These are phyloP conservation scores for Chlorella sp. DNA, from an alignment of 139 green algal species.

Conservation along the genomic window DNA sequence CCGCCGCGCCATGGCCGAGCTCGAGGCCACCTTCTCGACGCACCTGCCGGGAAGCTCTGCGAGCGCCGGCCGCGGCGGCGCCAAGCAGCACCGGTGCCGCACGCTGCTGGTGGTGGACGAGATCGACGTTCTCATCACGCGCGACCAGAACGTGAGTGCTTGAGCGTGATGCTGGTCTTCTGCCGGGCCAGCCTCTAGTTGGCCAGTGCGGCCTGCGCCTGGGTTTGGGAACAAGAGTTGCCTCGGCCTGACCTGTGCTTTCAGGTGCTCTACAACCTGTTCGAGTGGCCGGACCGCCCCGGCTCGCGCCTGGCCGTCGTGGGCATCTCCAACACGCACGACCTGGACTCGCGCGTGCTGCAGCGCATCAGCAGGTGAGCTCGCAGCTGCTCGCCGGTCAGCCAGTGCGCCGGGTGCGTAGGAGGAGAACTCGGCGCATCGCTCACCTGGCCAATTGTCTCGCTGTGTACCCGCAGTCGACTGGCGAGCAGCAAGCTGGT, in stretches of 20 bases:
- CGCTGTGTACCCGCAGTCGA: constrained; percentile 22
- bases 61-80: no score
- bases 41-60: no score
- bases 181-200: no score
- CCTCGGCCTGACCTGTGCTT: not conserved
- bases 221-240: no score
- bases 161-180: no score
- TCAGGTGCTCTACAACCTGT: constrained; percentile 97
- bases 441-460: no score
- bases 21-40: constrained; percentile 64
- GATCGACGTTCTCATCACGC: constrained; percentile 92
- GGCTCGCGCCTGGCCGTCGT: constrained; percentile 74
- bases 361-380: constrained; percentile 68
- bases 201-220: no score
- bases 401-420: no score
- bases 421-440: no score
- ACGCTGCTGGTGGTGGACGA: constrained; percentile 89
- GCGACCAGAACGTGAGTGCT: constrained; percentile 61
- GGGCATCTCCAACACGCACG: constrained; percentile 97
- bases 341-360: constrained; percentile 92
- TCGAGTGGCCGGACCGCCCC: constrained; percentile 82
- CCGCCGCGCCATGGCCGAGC: constrained; percentile 28
- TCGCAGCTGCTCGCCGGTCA: no score
- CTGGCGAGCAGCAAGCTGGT: constrained; percentile 57
- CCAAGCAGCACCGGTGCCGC: no score